These are phyloP conservation scores for Coleophoma cylindrospora DNA, from an alignment of 2,329 filamentous ascomycete species.

Conservation along the genomic window DNA sequence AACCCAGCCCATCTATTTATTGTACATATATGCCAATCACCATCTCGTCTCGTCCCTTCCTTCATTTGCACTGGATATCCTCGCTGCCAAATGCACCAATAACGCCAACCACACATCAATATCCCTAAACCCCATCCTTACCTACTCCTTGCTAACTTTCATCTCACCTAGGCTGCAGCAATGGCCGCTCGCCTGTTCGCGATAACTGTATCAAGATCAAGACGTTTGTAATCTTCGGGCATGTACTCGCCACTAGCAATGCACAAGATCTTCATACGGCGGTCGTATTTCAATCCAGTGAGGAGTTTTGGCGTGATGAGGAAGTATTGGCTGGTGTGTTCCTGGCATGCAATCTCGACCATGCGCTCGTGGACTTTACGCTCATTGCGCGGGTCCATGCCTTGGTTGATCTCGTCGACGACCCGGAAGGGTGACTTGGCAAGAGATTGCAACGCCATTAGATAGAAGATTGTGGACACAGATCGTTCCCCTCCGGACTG, in stretches of 20 bases:
- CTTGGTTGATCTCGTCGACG: constrained; percentile 99
- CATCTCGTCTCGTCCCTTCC: too few species aligned
- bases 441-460: constrained; percentile 94
- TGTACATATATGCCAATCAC: too few species aligned
- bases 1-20: too few species aligned
- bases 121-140: too few species aligned
- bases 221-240: constrained; percentile 38
- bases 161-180: constrained; percentile 5
- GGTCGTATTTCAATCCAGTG: constrained; percentile 77
- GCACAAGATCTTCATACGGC: constrained; percentile 87
- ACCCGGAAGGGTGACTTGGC: constrained; percentile 95
- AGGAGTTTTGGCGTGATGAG: constrained; percentile 96
- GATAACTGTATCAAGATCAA: constrained; percentile 25
- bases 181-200: constrained; percentile 19
- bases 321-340: constrained; percentile 83
- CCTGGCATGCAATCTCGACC: constrained; percentile 92
- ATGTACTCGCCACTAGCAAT: constrained; percentile 85
- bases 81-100: too few species aligned
- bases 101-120: too few species aligned
- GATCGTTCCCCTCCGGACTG: constrained; percentile 95
- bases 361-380: constrained; percentile 97
- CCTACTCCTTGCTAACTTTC: too few species aligned
- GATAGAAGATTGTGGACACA: constrained; percentile 96
- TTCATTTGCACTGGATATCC: too few species aligned
- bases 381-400: constrained; percentile 98